Conservation (phyloP, 2,329 filamentous ascomycete genomes). For the Alternaria longipes region DNA sequence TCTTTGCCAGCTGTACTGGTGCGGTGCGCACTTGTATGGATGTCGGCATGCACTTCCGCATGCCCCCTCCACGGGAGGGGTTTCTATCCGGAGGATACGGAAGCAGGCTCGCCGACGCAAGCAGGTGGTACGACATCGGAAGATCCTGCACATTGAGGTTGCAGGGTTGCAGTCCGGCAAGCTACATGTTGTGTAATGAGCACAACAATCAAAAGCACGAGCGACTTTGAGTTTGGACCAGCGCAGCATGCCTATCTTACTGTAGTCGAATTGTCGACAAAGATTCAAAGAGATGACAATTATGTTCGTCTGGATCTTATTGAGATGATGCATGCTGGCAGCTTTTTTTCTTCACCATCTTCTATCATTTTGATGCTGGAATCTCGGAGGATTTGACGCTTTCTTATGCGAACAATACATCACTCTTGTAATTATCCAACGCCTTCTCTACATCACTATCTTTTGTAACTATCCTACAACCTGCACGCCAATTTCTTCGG, state of each 20-base stretch:
- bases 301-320: background rate
- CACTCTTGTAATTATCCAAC: constrained; percentile 16
- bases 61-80: constrained; percentile 17
- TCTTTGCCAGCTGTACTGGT: constrained; percentile 5
- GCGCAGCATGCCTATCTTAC: constrained; percentile 3
- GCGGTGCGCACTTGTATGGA: constrained; percentile 20
- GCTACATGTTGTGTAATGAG: constrained; percentile 1
- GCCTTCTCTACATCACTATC: constrained; percentile 4
- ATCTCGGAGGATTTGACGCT: constrained; percentile 8
- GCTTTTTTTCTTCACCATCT: background rate
- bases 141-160: constrained; percentile 4
- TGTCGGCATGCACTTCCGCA: constrained; percentile 12
- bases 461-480: constrained; percentile 1
- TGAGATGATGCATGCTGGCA: constrained; percentile 3
- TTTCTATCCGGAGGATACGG: background rate
- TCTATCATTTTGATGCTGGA: constrained; percentile 1
- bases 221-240: constrained; percentile 8
- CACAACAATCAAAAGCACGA: constrained; percentile 15
- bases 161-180: constrained; percentile 1
- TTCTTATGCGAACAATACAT: constrained; percentile 12
- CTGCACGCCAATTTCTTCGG: background rate
- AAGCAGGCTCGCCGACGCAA: background rate
- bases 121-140: constrained; percentile 1
- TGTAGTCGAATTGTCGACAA: background rate
- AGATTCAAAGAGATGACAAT: background rate